Conservation (phyloP, 495 filamentous ascomycete species). For the Aspergillus avenaceus region DNA sequence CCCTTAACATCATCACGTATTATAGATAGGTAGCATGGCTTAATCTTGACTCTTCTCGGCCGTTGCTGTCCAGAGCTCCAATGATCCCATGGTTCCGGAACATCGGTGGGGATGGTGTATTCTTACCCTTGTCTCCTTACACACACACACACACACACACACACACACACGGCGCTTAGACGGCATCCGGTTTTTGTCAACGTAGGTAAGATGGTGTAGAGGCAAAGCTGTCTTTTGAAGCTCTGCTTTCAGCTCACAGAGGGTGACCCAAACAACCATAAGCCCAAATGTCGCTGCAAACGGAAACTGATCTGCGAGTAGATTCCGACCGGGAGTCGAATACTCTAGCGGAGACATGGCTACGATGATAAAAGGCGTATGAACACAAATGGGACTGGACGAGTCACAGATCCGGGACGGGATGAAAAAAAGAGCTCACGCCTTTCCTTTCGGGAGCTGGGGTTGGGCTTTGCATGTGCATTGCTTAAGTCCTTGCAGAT, state of each 20-base stretch:
- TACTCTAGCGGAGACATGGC: slow-evolving; percentile 16
- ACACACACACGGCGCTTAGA: no score
- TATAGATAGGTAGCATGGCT: neutral
- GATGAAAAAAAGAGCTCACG: slow-evolving; percentile 18
- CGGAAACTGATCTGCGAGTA: slow-evolving; percentile 23
- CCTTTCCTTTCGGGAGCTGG: neutral
- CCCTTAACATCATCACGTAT: neutral
- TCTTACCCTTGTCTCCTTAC: slow-evolving; percentile 2
- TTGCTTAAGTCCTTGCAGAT: slow-evolving; percentile 32
- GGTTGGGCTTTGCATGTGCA: slow-evolving; percentile 12
- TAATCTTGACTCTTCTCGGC: neutral
- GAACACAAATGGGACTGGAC: slow-evolving; percentile 23
- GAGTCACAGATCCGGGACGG: slow-evolving; percentile 32
- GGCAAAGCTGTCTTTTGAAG: neutral
- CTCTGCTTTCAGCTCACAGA: neutral
- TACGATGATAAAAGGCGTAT: slow-evolving; percentile 25
- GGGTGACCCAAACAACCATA: slow-evolving; percentile 17
- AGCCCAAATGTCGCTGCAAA: slow-evolving; percentile 17
- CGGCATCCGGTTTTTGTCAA: no score
- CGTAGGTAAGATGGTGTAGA: neutral
- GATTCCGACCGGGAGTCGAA: slow-evolving; percentile 6
- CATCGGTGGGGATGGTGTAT: slow-evolving; percentile 19
- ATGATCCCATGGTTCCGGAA: slow-evolving; percentile 27
- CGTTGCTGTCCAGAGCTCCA: slow-evolving; percentile 9
- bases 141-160: no score